Evolutionary conservation across 306 rosid species (phyloP).

Genomic region (Fragaria iinumae): DNA sequence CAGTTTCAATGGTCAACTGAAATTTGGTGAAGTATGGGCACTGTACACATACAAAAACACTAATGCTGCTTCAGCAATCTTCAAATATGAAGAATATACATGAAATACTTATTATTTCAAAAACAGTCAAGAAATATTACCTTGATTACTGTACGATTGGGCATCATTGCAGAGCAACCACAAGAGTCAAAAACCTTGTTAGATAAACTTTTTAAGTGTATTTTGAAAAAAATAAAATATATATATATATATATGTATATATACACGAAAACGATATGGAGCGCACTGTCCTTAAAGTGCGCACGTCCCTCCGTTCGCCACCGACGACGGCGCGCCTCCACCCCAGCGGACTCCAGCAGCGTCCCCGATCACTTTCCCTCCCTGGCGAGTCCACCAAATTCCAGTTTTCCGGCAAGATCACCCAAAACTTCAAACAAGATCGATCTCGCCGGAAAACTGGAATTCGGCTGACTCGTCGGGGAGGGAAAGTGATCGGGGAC

Average conservation of each 20-base stretch:
- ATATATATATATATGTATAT: not conserved
- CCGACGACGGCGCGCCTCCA: too few species aligned
- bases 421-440: too few species aligned
- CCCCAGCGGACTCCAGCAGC: too few species aligned
- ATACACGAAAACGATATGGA: too few species aligned
- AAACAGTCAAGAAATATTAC: constrained; percentile 18
- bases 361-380: too few species aligned
- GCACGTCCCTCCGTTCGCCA: too few species aligned
- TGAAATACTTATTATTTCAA: not conserved
- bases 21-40: constrained; percentile 50
- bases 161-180: constrained; percentile 16
- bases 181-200: constrained; percentile 14
- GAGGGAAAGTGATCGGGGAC: too few species aligned
- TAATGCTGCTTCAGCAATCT: not conserved
- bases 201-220: not conserved
- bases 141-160: constrained; percentile 34
- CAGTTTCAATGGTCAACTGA: constrained; percentile 39
- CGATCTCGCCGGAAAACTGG: too few species aligned
- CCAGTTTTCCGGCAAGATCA: too few species aligned
- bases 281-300: too few species aligned
- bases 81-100: not conserved
- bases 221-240: not conserved
- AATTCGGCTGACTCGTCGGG: too few species aligned
- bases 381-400: too few species aligned
- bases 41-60: constrained; percentile 28